phyloP scores from a whole-genome alignment of 2,329 filamentous ascomycete species.

The Biscogniauxia mediterranea region DNA sequence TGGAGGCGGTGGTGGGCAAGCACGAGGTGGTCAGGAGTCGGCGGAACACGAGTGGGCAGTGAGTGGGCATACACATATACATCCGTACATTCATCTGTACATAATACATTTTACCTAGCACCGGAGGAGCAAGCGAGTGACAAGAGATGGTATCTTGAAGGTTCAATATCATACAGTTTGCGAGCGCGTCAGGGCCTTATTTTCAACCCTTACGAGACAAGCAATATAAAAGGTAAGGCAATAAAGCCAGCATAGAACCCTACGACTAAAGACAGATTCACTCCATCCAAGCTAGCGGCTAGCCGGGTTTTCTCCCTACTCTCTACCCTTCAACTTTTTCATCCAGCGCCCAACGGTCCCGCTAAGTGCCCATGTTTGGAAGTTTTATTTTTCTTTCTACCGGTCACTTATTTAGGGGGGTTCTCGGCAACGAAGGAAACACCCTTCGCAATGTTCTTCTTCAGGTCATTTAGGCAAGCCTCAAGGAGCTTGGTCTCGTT shows the following conservation, averaged over 20 bases:
- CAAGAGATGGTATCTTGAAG: constrained; percentile 14
- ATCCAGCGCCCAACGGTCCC: not conserved
- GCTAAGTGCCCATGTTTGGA: not conserved
- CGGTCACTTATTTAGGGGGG: constrained; percentile 54
- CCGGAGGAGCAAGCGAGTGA: constrained; percentile 3
- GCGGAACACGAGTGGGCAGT: constrained; percentile 41
- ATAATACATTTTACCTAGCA: not conserved
- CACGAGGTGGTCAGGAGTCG: constrained; percentile 41
- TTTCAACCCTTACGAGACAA: constrained; percentile 12
- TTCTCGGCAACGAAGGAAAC: constrained; percentile 58
- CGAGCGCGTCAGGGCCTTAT: constrained; percentile 14
- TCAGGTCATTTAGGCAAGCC: constrained; percentile 77
- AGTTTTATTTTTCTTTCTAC: constrained; percentile 7
- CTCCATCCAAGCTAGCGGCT: constrained; percentile 18
- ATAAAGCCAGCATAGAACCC: constrained; percentile 2
- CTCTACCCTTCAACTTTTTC: constrained; percentile 9
- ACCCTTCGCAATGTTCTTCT: constrained; percentile 96
- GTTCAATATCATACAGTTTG: constrained; percentile 29
- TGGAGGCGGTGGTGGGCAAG: constrained; percentile 74
- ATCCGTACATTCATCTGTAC: not conserved
- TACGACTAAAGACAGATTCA: constrained; percentile 16
- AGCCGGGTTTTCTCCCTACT: not conserved
- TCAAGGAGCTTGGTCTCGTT: constrained; percentile 89
- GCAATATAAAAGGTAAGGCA: constrained; percentile 10
- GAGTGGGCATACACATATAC: too few relatives aligned